Base-by-base conservation (phyloP, 768 basidiomycete genomes). In the Panellus pusillus region DNA sequence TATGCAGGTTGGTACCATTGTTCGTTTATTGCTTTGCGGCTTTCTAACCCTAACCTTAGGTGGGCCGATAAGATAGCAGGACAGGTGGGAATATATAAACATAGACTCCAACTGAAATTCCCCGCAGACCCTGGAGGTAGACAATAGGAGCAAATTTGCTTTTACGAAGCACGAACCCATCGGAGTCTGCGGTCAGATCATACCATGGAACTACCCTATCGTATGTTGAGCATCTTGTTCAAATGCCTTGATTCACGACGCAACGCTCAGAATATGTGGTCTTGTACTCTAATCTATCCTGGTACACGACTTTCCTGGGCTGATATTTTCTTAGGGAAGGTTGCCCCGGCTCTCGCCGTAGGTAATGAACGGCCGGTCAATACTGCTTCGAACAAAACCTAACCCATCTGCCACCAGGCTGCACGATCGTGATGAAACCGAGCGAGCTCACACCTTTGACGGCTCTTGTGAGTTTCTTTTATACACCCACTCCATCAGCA, bases 361-460 rank as follows among this genome's bases (percentile, higher is more conserved):
- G 93, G 32, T 35, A 35, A 35, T 9, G 7, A 35, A 14, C 14
- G 9, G 32, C 32, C 3, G 3, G 11, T 35, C 3, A 9, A 35
- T 35, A 6, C 24, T 6, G 24, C 24, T 24, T 24, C 24, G 6
- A 24, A 24, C 24, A 24, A 3, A 24, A 24, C 6, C 24, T 24
- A 24, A 24, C 6, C 24, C 24, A 35, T 7, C 2, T 35, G 32
- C 32, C 3, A 35, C 8, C 32, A 35, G 32, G 95, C 32, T 95
- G 93, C 72, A 92, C 91, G 19, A 87, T 96, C 65, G 88, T 98
- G 63, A 89, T 98, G 86, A 98, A 97, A 69, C 92, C 94, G 2
- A 93, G 90, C 13, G 93, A 95, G 69, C 67, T 92, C 49, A 91
- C 89, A 1, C 91, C 91, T 11, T 74, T 94, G 44, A 89, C 91